Base-by-base conservation (phyloP, 495 filamentous ascomycete genomes). In the Penicillium chermesinum region DNA sequence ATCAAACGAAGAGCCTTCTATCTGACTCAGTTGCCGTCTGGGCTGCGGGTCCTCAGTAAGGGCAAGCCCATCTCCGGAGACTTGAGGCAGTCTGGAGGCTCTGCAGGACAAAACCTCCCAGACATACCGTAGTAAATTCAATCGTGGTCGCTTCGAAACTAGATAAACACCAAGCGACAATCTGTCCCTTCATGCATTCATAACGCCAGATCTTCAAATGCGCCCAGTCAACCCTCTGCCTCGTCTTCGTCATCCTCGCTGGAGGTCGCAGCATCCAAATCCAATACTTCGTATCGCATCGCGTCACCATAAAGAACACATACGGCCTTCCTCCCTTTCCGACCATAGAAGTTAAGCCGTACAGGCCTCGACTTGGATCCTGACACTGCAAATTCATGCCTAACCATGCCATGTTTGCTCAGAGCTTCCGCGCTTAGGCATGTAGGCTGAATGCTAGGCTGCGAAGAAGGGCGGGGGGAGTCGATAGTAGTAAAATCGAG, bases 231-330 rank as follows among this genome's bases (percentile, higher is more conserved):
- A 9, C 19, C 20, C 35, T 48, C 37, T 16, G 39, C 44, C n/a
- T 43, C 52, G 8, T 44, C 37, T 5, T 52, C 49, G 48, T 46
- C 45, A 30, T 53, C 49, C 7, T 55, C 54, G 7, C 51, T 45
- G 7, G 37, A 51, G 3, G 19, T 18, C 7, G 57, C 66, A 39
- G 62, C 62, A 61, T 83, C 81, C 44, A 84, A 44, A 55, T 82
- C 78, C 45, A 81, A 71, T 7, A 83, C 71, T 27, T 76, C 72
- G 54, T 83, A 84, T 38, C 71, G 72, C 59, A 76, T 58, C 14
- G 61, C 63, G 54, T 83, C 79, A 10, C 72, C 69, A 47, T 78
- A 79, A 42, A 84, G 52, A 17, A 81, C 75, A 53, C 77, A 82
- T 2, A 78, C 66, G 17, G 74, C 76, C 42, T 79, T 63, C 19